Conservation (phyloP, 176 grass and related monocot genomes). For the Triticum timopheevii region DNA sequence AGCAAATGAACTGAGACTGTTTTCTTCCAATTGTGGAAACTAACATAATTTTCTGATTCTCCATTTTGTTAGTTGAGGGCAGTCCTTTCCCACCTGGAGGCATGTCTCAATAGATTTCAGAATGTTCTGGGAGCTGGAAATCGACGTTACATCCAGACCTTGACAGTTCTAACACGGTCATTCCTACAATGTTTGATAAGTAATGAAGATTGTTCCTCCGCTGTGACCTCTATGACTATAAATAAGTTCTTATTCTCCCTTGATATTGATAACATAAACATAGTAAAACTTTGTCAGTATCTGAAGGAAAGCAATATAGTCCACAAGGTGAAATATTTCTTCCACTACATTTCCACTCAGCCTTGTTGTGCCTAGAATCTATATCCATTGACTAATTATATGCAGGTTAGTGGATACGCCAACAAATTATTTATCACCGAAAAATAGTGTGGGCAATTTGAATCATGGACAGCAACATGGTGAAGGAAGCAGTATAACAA, state of each 20-base stretch:
- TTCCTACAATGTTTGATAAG: conserved; percentile 54
- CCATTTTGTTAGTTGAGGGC: conserved; percentile 63
- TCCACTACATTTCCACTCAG: not conserved
- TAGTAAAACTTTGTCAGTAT: conserved; percentile 87
- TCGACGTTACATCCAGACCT: conserved; percentile 83
- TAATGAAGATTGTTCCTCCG: conserved; percentile 34
- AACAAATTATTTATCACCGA: conserved; percentile 48
- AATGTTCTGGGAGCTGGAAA: conserved; percentile 78
- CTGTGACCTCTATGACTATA: conserved; percentile 74
- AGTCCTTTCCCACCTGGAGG: conserved; percentile 64
- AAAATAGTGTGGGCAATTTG: conserved; percentile 29
- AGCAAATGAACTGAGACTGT: not conserved
- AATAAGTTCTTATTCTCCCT: conserved; percentile 94
- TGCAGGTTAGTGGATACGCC: conserved; percentile 81
- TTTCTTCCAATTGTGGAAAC: not conserved
- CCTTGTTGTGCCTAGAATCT: not conserved
- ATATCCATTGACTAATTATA: not conserved
- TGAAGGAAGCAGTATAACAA: conserved; percentile 73
- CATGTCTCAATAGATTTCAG: conserved; percentile 77
- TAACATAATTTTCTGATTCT: conserved; percentile 25
- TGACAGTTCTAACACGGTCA: conserved; percentile 67
- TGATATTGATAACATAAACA: conserved; percentile 96
- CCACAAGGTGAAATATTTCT: conserved; percentile 68
- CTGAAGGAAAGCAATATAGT: conserved; percentile 94
- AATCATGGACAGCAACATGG: conserved; percentile 19